Evolutionary conservation across 371 early-diverging fungal genomes (phyloP), one percentile per base, ranked within the genome.

Genomic region (Mucor mucedo): DNA sequence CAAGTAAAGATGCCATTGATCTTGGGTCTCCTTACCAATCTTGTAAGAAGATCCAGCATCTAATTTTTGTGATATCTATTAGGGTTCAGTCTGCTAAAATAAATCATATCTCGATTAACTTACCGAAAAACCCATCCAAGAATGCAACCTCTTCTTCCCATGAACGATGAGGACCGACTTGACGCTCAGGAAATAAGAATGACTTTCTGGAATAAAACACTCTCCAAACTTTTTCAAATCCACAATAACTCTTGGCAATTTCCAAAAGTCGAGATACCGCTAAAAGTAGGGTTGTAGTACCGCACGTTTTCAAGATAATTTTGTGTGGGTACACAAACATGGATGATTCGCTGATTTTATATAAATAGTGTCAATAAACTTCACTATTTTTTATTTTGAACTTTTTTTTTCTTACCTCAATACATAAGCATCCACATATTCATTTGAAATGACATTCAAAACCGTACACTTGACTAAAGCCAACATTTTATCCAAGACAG

Each of bases 261-360:
- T 91, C 88, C 45, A 97, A 73, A 42, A 98, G 87, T 48, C 88
- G 83, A 45, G 93, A 90, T 45, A 98, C 69, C 29, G 96, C 92
- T 63, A 90, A 80, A 68, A 98, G 79, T 38, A 96, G 80, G 0
- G 96, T 97, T 21, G 98, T 97, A 4, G 97, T 96, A 32, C 98
- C 98, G 79, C 98, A 98, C 5, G 98, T 98, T 81, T 98, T 98
- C 64, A 98, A 81, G 57, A 98, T 93, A 45, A 98, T 68, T 65
- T 94, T 93, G 85, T 95, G 92, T 27, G 91, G 89, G 75, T 95
- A 97, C 42, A 98, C 95, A 81, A 98, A 98, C 90, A 98, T 89
- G 57, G 97, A 96, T 28, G 95, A 94, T 83, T 98, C 98, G 72
- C 92, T 87, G 29, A 49, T 53, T 64, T 27, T 39, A 68, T 58